Evolutionary conservation across 495 filamentous ascomycete genomes (phyloP), one percentile per base, ranked within the genome.

Genomic region (Xylaria curta): DNA sequence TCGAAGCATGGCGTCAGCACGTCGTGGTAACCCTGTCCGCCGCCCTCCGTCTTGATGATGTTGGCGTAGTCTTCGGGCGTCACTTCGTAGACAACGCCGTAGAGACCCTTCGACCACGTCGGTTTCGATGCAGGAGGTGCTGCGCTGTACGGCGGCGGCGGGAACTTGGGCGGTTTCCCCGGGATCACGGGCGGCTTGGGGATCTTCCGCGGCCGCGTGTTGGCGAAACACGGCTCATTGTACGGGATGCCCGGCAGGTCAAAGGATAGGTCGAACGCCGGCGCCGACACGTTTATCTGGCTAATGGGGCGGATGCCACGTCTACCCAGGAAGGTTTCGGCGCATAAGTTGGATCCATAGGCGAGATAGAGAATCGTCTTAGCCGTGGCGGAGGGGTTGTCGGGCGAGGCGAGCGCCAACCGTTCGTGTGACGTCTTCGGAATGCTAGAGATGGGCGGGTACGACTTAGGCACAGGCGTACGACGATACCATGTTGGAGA

Each of bases 71-170:
- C 96, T 8, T 83, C 76, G 2, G 82, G 79, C 2, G 94, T 96
- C 33, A 98, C 91, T 82, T 98, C 94, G 85, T 99, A 99, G 44
- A 98, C 96, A 26, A 97, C 92, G 54, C 96, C 96, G 56, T 97
- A 87, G 13, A 99, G 86, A 21, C 93, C 93, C 72, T 92, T 93
- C 71, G 87, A 81, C 93, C 94, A 95, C 36, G 76, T 73, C 24
- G 79, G 83, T 58, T 63, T 63, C 60, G 60, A 63, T 2, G 38
- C 28, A 4, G 54, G 24, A 31, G 53, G 26, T 86, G 70, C 84
- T 68, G 78, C 75, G 86, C 83, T 66, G 82, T 69, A 56, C 42
- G 76, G 64, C 3, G 31, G 74, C n/a, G 73, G 86, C 46, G 76
- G 73, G 36, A 83, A 58, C 24, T 76, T 72, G 3, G 83, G 79